Percentiles rank a stretch among this genome's conserved stretches.
phyloP scores from a whole-genome alignment of 805 yeast species.

The Sungouiella blattae region DNA sequence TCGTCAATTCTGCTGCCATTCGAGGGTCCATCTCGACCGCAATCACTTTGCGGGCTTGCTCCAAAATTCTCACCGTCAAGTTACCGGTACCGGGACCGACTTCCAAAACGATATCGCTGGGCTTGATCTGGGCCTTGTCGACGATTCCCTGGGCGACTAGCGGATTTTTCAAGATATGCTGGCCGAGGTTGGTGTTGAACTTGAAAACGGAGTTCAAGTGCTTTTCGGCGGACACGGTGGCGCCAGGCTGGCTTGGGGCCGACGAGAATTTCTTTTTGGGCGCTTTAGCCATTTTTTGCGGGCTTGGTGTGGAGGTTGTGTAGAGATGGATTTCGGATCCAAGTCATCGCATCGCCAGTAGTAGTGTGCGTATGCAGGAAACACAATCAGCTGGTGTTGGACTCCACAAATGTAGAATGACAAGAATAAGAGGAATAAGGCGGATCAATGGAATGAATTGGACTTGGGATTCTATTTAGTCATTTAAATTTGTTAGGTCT shows the following conservation, averaged over 20 bases:
- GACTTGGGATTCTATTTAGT: too few relatives aligned
- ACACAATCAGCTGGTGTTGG: not conserved
- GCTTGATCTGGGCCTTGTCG: constrained; percentile 89
- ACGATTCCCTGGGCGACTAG: constrained; percentile 97
- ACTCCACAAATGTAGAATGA: not conserved
- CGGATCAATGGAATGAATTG: too few relatives aligned
- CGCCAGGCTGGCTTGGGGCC: constrained; percentile 44
- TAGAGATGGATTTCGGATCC: constrained; percentile 1
- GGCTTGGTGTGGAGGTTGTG: not conserved
- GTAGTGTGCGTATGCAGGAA: not conserved
- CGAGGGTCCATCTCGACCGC: constrained; percentile 99
- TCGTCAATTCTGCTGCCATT: constrained; percentile 98
- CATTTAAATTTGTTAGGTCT: too few relatives aligned
- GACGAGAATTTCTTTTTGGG: constrained; percentile 58
- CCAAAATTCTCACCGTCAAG: constrained; percentile 86
- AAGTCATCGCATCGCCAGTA: constrained; percentile 5
- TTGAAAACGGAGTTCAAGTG: constrained; percentile 84
- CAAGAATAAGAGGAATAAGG: too few relatives aligned
- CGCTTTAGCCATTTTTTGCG: constrained; percentile 64
- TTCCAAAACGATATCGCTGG: constrained; percentile 89
- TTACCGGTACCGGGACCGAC: constrained; percentile 99
- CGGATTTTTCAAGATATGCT: constrained; percentile 94
- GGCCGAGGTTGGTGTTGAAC: constrained; percentile 95
- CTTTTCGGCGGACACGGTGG: constrained; percentile 65
- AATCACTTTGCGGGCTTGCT: constrained; percentile 88